Evolutionary conservation across 306 rosid genomes (phyloP).

Genomic region (Herpetospermum pedunculosum): DNA sequence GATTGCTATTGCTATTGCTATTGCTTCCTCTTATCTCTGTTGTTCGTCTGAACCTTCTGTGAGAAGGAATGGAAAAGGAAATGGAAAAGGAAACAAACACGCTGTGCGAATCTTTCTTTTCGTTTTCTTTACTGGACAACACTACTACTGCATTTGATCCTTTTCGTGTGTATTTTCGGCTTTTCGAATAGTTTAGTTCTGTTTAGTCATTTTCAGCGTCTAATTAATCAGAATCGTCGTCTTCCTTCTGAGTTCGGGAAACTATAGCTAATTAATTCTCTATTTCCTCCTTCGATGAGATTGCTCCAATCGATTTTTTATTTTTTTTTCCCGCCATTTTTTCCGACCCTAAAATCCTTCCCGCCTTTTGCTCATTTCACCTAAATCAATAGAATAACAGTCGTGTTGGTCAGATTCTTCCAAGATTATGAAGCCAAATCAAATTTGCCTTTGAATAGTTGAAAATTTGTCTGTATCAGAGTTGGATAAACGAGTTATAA

Average conservation of each 20-base stretch:
- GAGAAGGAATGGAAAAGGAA: too few relatives aligned
- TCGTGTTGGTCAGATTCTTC: background rate
- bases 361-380: background rate
- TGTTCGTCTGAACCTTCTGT: too few relatives aligned
- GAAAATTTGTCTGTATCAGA: background rate
- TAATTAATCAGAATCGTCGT: background rate
- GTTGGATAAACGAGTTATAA: background rate
- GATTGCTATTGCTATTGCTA: too few relatives aligned
- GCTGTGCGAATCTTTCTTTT: constrained; percentile 5
- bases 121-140: background rate
- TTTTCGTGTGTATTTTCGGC: background rate
- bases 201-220: background rate
- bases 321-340: constrained; percentile 3
- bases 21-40: too few relatives aligned
- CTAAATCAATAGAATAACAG: background rate
- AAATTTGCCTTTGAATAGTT: background rate
- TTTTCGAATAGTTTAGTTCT: background rate
- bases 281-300: background rate
- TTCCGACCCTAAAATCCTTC: background rate
- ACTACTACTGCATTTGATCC: constrained; percentile 4
- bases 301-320: background rate
- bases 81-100: too few relatives aligned
- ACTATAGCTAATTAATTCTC: background rate
- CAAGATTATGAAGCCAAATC: background rate
- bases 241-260: background rate